Conservation (phyloP, 192 early-diverging fungal species). For the Backusella macrospora region DNA sequence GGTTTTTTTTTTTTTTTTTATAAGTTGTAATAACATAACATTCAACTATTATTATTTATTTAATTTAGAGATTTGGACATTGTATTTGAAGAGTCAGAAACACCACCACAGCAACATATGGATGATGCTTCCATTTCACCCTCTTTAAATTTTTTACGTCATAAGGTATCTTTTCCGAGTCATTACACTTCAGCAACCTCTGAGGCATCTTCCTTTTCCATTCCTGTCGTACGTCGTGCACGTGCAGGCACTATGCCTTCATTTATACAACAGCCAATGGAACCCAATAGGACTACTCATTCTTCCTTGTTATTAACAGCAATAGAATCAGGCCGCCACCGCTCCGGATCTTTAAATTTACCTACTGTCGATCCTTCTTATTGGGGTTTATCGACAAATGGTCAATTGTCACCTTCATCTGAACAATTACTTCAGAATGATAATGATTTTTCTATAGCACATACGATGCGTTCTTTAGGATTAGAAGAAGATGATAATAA, state of each 20-base stretch:
- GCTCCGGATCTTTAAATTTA: slow-evolving; percentile 35
- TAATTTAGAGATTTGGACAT: slow-evolving; percentile 4
- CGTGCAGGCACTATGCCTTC: slow-evolving; percentile 44
- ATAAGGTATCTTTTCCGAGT: not conserved
- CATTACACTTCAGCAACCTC: slow-evolving; percentile 13
- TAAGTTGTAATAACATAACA: too few relatives aligned
- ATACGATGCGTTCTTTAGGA: slow-evolving; percentile 38
- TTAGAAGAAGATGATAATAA: slow-evolving; percentile 32
- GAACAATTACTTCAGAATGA: slow-evolving; percentile 40
- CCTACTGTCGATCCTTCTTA: slow-evolving; percentile 20
- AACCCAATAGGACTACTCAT: not conserved
- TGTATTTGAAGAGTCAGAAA: slow-evolving; percentile 20
- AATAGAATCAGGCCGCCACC: slow-evolving; percentile 21
- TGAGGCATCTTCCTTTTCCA: not conserved
- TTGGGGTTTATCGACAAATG: slow-evolving; percentile 1
- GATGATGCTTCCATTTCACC: not conserved
- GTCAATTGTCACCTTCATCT: slow-evolving; percentile 22
- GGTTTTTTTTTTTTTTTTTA: too few relatives aligned
- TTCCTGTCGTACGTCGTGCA: slow-evolving; percentile 23
- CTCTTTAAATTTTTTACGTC: slow-evolving; percentile 9
- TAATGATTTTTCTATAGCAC: slow-evolving; percentile 34
- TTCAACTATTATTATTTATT: too few relatives aligned
- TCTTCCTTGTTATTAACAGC: slow-evolving; percentile 14
- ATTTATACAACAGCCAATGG: slow-evolving; percentile 14
- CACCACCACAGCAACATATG: not conserved